These are phyloP conservation scores for Yarrowia sp. DNA, from an alignment of 805 yeast genomes.

Conservation along the genomic window DNA sequence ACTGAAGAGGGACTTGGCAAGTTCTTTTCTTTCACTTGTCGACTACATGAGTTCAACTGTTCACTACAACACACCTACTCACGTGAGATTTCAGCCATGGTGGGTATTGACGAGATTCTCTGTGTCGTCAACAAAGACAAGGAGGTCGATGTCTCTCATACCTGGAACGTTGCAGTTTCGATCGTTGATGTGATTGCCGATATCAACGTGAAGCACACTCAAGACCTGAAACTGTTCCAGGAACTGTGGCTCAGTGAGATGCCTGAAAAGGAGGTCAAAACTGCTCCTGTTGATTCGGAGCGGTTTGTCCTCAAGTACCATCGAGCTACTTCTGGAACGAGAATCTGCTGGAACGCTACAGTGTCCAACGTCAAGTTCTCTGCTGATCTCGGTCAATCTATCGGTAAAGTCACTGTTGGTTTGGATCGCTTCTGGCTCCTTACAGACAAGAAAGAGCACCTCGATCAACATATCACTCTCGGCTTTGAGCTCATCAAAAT, in stretches of 20 bases:
- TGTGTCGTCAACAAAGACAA: slow-evolving; percentile 19
- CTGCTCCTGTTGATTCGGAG: slow-evolving; percentile 27
- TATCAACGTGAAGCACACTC: slow-evolving; percentile 78
- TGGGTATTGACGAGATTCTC: slow-evolving; percentile 46
- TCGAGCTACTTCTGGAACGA: slow-evolving; percentile 58
- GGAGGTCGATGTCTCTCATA: slow-evolving; percentile 31
- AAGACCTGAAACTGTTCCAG: slow-evolving; percentile 75
- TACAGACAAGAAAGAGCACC: slow-evolving; percentile 60
- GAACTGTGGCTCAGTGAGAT: slow-evolving; percentile 72
- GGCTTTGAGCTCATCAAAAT: slow-evolving; percentile 56
- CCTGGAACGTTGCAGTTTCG: slow-evolving; percentile 44
- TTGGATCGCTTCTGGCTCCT: slow-evolving; percentile 66
- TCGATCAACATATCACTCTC: slow-evolving; percentile 68
- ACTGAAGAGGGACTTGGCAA: slow-evolving; percentile 35
- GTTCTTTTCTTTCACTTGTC: slow-evolving; percentile 47
- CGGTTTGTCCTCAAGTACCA: slow-evolving; percentile 44
- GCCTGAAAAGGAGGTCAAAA: background rate
- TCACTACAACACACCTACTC: slow-evolving; percentile 89
- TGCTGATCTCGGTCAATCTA: slow-evolving; percentile 78
- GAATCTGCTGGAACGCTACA: slow-evolving; percentile 73
- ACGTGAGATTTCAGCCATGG: slow-evolving; percentile 58
- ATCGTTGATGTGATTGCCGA: slow-evolving; percentile 58
- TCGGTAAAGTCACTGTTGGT: slow-evolving; percentile 61
- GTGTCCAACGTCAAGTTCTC: slow-evolving; percentile 52
- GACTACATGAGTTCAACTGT: slow-evolving; percentile 58